Evolutionary conservation across 495 filamentous ascomycete genomes (phyloP).

Genomic region (Xylona heveae): DNA sequence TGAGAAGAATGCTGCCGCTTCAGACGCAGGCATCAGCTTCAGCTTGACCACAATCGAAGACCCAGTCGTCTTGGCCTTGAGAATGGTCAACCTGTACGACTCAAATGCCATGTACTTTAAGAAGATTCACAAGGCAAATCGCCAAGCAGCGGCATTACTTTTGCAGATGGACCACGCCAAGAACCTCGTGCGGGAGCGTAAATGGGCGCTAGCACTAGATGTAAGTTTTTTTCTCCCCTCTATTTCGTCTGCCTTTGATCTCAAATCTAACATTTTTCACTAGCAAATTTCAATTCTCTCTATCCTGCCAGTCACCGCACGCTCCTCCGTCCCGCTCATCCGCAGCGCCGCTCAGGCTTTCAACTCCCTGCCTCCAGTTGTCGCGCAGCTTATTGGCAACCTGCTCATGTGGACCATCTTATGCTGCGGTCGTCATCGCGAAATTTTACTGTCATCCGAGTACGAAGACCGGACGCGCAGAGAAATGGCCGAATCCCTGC

Average conservation of each 20-base stretch:
- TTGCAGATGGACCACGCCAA: constrained; percentile 64
- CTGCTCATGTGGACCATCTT: constrained; percentile 83
- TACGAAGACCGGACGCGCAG: constrained; percentile 54
- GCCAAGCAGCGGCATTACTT: constrained; percentile 47
- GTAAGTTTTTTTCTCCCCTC: constrained; percentile 29
- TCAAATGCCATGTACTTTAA: constrained; percentile 49
- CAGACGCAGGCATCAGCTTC: constrained; percentile 33
- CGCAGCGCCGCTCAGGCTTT: constrained; percentile 58
- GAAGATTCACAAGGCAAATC: constrained; percentile 42
- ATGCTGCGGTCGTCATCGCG: constrained; percentile 56
- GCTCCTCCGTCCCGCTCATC: constrained; percentile 48
- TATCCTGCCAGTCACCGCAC: constrained; percentile 56
- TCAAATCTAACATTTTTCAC: neutral
- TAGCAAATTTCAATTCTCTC: constrained; percentile 41
- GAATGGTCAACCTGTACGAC: constrained; percentile 66
- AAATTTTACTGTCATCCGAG: constrained; percentile 34
- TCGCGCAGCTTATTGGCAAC: constrained; percentile 71
- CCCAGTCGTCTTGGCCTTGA: constrained; percentile 52
- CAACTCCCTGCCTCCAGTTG: constrained; percentile 39
- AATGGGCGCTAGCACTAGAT: constrained; percentile 63
- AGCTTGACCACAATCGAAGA: constrained; percentile 77
- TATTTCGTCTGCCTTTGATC: constrained; percentile 1
- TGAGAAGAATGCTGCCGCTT: constrained; percentile 9
- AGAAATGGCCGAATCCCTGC: constrained; percentile 44
- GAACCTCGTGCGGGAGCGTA: constrained; percentile 37